Evolutionary conservation across 2,329 filamentous ascomycete species (phyloP).

Genomic region (Emmonsiellopsis sp.): DNA sequence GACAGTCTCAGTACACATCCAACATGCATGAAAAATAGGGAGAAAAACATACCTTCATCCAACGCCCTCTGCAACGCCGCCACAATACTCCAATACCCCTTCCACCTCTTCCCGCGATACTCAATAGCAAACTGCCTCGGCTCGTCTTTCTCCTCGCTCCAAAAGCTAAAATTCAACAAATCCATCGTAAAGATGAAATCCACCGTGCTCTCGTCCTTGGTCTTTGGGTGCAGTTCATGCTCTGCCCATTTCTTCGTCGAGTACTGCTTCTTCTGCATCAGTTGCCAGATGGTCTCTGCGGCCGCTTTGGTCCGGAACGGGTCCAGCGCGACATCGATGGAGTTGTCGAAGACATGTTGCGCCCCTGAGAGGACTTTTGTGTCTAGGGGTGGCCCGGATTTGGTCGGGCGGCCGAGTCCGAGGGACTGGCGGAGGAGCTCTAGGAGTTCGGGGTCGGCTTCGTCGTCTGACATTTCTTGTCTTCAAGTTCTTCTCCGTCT

Average conservation of each 20-base stretch:
- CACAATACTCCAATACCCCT: slow-evolving; percentile 90
- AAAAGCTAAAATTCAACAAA: slow-evolving; percentile 92
- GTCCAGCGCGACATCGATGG: slow-evolving; percentile 84
- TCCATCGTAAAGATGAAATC: slow-evolving; percentile 98
- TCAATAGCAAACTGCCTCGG: slow-evolving; percentile 68
- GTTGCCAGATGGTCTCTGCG: slow-evolving; percentile 64
- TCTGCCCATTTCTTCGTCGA: slow-evolving; percentile 78
- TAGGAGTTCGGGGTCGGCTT: slow-evolving; percentile 78
- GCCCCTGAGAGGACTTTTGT: slow-evolving; percentile 75
- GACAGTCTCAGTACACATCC: slow-evolving; percentile 11
- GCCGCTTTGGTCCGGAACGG: slow-evolving; percentile 74
- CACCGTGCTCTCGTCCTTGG: slow-evolving; percentile 68
- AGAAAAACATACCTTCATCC: slow-evolving; percentile 57
- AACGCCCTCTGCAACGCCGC: slow-evolving; percentile 77
- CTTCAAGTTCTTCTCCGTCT: too few relatives aligned
- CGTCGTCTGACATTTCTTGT: slow-evolving; percentile 71
- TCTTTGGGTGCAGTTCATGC: slow-evolving; percentile 81
- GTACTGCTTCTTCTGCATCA: slow-evolving; percentile 78
- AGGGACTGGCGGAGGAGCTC: slow-evolving; percentile 76
- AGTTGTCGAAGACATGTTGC: slow-evolving; percentile 81
- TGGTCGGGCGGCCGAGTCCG: slow-evolving; percentile 47
- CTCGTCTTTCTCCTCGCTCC: slow-evolving; percentile 62
- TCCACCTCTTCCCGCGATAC: slow-evolving; percentile 75
- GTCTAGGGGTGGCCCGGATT: slow-evolving; percentile 52
- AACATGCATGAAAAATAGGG: neutral